phyloP scores from a whole-genome alignment of 352 stramenopile species.

The Globisporangium nagaii region DNA sequence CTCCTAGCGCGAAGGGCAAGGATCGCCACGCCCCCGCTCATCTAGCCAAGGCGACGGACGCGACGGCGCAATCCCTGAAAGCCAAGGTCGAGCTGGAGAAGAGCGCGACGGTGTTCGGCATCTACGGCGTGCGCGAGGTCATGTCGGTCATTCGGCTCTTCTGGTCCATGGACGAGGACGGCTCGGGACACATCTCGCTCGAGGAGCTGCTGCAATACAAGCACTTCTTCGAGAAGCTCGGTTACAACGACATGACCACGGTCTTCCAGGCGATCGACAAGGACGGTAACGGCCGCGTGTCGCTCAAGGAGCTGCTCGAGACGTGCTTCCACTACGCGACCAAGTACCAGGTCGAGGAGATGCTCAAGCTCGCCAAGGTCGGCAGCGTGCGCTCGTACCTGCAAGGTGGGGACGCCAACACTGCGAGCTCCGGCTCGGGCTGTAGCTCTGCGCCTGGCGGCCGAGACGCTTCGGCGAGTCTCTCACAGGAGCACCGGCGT shows the following conservation, averaged over 20 bases:
- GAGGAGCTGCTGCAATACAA: constrained; percentile 50
- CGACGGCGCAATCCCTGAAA: neutral
- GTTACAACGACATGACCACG: constrained; percentile 50
- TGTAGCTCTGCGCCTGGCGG: constrained; percentile 2
- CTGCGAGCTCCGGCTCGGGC: neutral
- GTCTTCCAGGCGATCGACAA: constrained; percentile 73
- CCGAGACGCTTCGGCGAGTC: neutral
- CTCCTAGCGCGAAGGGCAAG: neutral
- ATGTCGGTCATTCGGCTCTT: constrained; percentile 77
- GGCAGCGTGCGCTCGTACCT: constrained; percentile 49
- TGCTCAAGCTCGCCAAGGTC: constrained; percentile 66
- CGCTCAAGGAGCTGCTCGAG: constrained; percentile 50
- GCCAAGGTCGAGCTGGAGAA: constrained; percentile 21
- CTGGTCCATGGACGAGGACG: constrained; percentile 65
- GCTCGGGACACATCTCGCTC: constrained; percentile 51
- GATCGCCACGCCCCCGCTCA: too few relatives aligned
- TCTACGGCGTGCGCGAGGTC: constrained; percentile 62
- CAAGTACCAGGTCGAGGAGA: constrained; percentile 51
- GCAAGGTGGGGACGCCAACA: constrained; percentile 10
- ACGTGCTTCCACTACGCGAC: constrained; percentile 68
- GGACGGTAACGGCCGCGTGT: constrained; percentile 49
- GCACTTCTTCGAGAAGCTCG: constrained; percentile 59
- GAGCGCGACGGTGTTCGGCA: constrained; percentile 43
- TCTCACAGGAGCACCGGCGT: constrained; percentile 27
- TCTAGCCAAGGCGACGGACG: too few relatives aligned